These are phyloP conservation scores for Hypoxylon sp. DNA, from an alignment of 2,329 filamentous ascomycete species.

Conservation along the genomic window DNA sequence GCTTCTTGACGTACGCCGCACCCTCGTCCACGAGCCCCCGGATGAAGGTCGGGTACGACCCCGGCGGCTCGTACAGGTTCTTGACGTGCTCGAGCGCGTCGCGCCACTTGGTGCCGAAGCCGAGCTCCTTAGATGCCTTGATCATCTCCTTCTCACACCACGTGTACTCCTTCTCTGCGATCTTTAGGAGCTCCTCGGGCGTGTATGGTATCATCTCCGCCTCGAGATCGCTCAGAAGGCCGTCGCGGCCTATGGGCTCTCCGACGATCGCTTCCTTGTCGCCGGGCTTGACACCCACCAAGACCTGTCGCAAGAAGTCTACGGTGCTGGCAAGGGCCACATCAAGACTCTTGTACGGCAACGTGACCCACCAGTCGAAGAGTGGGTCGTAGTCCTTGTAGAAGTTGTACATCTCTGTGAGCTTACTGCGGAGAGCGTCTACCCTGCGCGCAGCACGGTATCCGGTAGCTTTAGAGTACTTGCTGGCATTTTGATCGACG, in stretches of 20 bases:
- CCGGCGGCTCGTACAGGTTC: slow-evolving; percentile 60
- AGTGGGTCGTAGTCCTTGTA: slow-evolving; percentile 63
- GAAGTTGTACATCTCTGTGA: slow-evolving; percentile 59
- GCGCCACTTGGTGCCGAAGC: slow-evolving; percentile 58
- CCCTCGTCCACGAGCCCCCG: slow-evolving; percentile 60
- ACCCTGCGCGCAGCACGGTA: slow-evolving; percentile 57
- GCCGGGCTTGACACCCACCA: slow-evolving; percentile 55
- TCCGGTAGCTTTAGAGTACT: slow-evolving; percentile 53
- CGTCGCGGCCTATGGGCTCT: slow-evolving; percentile 62
- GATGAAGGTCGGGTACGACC: slow-evolving; percentile 61
- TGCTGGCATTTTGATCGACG: slow-evolving; percentile 46
- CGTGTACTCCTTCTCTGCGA: slow-evolving; percentile 59
- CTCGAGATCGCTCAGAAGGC: slow-evolving; percentile 59
- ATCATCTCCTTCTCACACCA: slow-evolving; percentile 66
- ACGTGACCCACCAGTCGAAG: slow-evolving; percentile 64
- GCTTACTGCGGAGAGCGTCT: slow-evolving; percentile 49
- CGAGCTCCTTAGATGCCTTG: slow-evolving; percentile 57
- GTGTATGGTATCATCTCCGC: slow-evolving; percentile 66
- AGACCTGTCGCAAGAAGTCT: slow-evolving; percentile 46
- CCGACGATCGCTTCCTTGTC: slow-evolving; percentile 62
- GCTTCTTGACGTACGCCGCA: slow-evolving; percentile 58
- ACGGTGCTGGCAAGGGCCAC: slow-evolving; percentile 50
- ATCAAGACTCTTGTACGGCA: slow-evolving; percentile 54
- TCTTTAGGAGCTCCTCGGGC: slow-evolving; percentile 62
- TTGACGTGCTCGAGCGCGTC: slow-evolving; percentile 64